Evolutionary conservation across 108 stramenopile genomes (phyloP), one percentile per base, ranked within the genome.

Genomic region (Conticribra guillardii): DNA sequence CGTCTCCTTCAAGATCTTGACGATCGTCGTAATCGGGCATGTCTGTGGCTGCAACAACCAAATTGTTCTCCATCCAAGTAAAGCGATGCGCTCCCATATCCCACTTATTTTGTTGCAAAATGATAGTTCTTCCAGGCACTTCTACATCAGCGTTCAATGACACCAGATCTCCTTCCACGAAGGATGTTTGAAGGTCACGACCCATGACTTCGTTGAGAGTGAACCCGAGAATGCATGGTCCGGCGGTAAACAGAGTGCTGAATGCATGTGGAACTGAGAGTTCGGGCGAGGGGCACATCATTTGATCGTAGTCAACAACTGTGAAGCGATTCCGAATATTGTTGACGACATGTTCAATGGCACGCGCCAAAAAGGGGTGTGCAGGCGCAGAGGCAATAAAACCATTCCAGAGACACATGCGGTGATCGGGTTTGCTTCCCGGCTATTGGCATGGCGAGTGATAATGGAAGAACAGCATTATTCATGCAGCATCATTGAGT

Each of bases 11-110:
- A 41, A 72, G 60, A 18, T 77, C 47, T 63, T 73, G 67, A 29
- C 85, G 80, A 52, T 88, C 87, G 45, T 88, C 85, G 44, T 84
- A 88, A 24, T 88, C 85, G 5, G 87, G 87, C 83, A 88, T 79
- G 55, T 88, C 85, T 4, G 87, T 88, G 8, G 87, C 75, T 74
- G 50, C 30, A 37, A 9, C 16, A 27, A 86, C 67, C 28, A 86
- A 31, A 32, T 88, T 82, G n/a, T 72, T 71, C 30, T 88, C 83
- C 4, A 59, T 66, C 69, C 63, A 80, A 49, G 81, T 84, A 56
- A 88, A 88, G 15, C 87, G 69, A 74, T 88, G 87, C 31, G 82
- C 82, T 19, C 85, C 83, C 85, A 86, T 88, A 46, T 86, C 85
- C 47, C 67, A 59, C 52, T 82, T 85, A 69, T 86, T 80, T 64